phyloP scores from a whole-genome alignment of 257 asterid species.

The Ilex aquifolium region DNA sequence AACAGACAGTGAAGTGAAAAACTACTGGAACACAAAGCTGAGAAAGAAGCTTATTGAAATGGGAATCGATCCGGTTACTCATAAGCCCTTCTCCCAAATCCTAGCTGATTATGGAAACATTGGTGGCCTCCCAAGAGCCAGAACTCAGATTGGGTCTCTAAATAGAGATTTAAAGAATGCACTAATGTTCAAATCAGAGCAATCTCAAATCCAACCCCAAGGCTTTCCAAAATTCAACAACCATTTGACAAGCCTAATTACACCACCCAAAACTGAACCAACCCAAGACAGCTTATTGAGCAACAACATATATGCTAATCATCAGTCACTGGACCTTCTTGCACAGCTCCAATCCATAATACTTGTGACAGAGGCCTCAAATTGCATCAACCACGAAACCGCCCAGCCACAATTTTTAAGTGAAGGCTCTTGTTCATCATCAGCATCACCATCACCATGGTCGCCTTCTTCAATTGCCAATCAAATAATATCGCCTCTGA shows the following conservation, averaged over 20 bases:
- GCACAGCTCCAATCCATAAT: slow-evolving; percentile 67
- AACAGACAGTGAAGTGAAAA: slow-evolving; percentile 69
- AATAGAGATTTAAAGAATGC: slow-evolving; percentile 40
- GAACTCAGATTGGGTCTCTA: slow-evolving; percentile 37
- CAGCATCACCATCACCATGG: slow-evolving; percentile 20
- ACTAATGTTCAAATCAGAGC: slow-evolving; percentile 25
- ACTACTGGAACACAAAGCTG: slow-evolving; percentile 71
- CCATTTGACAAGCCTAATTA: slow-evolving; percentile 12
- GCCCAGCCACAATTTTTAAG: slow-evolving; percentile 1
- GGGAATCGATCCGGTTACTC: slow-evolving; percentile 94
- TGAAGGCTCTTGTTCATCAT: slow-evolving; percentile 24
- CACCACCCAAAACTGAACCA: slow-evolving; percentile 7
- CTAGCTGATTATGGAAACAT: slow-evolving; percentile 82
- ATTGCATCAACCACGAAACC: slow-evolving; percentile 8
- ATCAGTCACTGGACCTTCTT: slow-evolving; percentile 37
- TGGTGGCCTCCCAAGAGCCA: slow-evolving; percentile 55
- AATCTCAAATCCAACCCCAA: slow-evolving; percentile 9
- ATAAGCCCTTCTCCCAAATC: slow-evolving; percentile 86
- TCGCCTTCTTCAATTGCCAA: slow-evolving; percentile 20
- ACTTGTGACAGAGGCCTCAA: slow-evolving; percentile 41
- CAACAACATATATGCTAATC: neutral
- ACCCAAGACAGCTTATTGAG: slow-evolving; percentile 14
- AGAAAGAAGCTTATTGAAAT: slow-evolving; percentile 80
- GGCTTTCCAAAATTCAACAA: slow-evolving; percentile 11
- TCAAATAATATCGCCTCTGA: slow-evolving; percentile 27